Evolutionary conservation across 306 rosid genomes (phyloP), one percentile per base, ranked within the genome.

Genomic region (Delonix regia): DNA sequence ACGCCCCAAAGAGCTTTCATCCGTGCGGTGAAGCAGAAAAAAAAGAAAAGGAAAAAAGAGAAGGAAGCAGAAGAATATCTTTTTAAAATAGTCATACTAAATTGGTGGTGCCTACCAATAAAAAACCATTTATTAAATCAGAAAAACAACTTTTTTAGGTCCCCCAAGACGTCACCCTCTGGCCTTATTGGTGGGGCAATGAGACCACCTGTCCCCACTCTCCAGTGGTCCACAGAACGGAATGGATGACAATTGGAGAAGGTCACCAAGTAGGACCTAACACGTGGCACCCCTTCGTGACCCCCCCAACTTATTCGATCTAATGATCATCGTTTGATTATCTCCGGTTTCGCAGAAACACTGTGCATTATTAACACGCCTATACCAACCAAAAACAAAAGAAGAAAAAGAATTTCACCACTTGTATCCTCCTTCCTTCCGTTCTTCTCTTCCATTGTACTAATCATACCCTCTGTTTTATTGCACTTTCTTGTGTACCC

Each of bases 221-320:
- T 47, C 59, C 24, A 21, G 79, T 78, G 80, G 86, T 83, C 82
- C 83, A 45, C 75, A 4, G 44, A 78, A 56, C 47, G 44, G 44
- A 76, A 36, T 55, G n/a, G 72, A 2, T 15, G 51, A 72, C 71
- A 34, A 71, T 15, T 24, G 52, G 44, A 22, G 57, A 30, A 34
- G 14, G 78, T 36, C 41, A 41, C 51, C 33, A 47, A 30, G 22
- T n/a, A 52, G 27, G 5, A 22, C 5, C 5, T 39, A 9, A 72
- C 79, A 77, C 82, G 76, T 77, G 82, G 45, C 85, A 13, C 2
- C 7, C 39, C 45, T 7, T 36, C 1, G 21, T 15, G 5, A n/a
- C 24, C 34, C 70, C 36, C 42, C 69, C 30, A 0, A 38, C 33
- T 11, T 36, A 2, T 52, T 63, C 74, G 75, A 76, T 52, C 38